Evolutionary conservation across 345 rosid genomes (phyloP), one percentile per base, ranked within the genome.

Genomic region (Camelina laxa): DNA sequence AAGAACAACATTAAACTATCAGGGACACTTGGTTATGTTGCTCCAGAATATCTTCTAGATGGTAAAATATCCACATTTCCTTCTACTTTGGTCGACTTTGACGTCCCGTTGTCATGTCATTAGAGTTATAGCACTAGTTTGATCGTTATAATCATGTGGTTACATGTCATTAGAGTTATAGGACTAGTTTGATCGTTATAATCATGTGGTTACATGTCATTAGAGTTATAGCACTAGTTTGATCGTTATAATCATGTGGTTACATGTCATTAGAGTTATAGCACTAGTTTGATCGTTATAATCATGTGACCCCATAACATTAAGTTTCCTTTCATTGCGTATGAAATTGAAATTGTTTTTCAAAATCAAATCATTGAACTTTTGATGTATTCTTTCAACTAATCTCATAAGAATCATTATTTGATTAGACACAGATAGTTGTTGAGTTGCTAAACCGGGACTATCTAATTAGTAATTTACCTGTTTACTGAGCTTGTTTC

Each of bases 1-100:
- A 87, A 79, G 85, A 87, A 83, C 74, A 77, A 77, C 73, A 82
- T 85, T 74, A 90, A 92, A 84, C 89, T 95, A 70, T 95, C 99
- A 2, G 99, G 99, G 75, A 95, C 99, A 3, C 82, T 92, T 68
- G 99, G 99, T 62, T 92, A 95, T 73, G 86, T 95, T 13, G 97
- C 99, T 13, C 99, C 99, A 0, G 99, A 95, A 83, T 95, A 95
- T 65, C 82, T 92, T 54, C 66, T 90, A 72, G 93, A 90, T 73
- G 97, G 99, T 95, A 88, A 67, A 33, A 45, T 48, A 24, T 54
- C 61, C 33, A 61, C 58, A 53, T 83, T 16, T 67, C 21, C 2
- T 16, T 44, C 19, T 33, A 17, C 10, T 39, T 45, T 24, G 51
- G 49, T 67, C 30, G 51, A 22, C 13, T 30, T 38, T 49, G 9